A percentile compares a stretch with the other conserved stretches of the same genome.
phyloP scores from a whole-genome alignment of 2,329 filamentous ascomycete species.

The Rhynchosporium agropyri region DNA sequence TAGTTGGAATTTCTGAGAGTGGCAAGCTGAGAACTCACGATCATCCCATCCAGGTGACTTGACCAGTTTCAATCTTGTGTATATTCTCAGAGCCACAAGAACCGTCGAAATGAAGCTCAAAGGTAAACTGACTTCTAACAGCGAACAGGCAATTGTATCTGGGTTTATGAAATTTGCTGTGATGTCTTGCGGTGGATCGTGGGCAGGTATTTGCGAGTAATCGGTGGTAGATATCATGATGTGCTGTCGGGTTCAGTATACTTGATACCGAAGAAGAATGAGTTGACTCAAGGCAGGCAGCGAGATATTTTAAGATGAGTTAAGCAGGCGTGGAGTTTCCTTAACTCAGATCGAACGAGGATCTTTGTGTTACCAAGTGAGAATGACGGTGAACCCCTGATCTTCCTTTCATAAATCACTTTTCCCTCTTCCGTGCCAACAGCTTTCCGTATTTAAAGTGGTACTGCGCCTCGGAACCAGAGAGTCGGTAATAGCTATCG shows the following conservation, averaged over 20 bases:
- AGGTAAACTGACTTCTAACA: not conserved
- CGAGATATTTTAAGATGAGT: no score
- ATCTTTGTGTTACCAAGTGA: not conserved
- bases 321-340: not conserved
- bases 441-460: not conserved
- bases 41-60: conserved; percentile 7
- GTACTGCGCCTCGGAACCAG: not conserved
- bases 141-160: not conserved
- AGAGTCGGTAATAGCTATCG: not conserved
- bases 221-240: not conserved
- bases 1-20: not conserved
- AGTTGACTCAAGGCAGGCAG: no score
- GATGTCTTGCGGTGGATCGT: not conserved
- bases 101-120: not conserved
- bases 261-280: not conserved
- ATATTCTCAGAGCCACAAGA: conserved; percentile 1
- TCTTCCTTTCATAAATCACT: not conserved
- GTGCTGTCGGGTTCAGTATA: not conserved
- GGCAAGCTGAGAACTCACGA: not conserved
- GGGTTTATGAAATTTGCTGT: conserved; percentile 1
- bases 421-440: not conserved
- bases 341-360: not conserved
- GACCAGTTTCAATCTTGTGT: not conserved
- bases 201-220: not conserved
- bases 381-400: not conserved